These are phyloP conservation scores for Exophiala aquamarina DNA, from an alignment of 2,329 filamentous ascomycete species.

Conservation along the genomic window DNA sequence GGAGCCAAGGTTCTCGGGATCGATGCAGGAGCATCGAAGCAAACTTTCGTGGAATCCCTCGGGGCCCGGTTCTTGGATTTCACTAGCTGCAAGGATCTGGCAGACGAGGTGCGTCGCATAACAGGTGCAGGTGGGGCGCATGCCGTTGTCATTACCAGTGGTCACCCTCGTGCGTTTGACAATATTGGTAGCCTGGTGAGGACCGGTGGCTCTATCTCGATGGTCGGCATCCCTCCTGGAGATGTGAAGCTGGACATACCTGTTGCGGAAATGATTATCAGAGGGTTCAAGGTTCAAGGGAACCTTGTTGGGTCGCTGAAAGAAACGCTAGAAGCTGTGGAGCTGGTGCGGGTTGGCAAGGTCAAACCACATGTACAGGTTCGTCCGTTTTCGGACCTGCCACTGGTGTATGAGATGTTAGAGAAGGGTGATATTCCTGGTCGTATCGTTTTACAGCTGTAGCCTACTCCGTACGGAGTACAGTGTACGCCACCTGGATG, in stretches of 20 bases:
- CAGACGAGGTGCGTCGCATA: conserved; percentile 35
- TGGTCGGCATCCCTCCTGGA: conserved; percentile 45
- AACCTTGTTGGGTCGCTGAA: conserved; percentile 47
- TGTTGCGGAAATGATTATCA: conserved; percentile 47
- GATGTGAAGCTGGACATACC: conserved; percentile 40
- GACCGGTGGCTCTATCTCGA: conserved; percentile 44
- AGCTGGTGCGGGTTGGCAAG: conserved; percentile 41
- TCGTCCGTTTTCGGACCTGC: conserved; percentile 43
- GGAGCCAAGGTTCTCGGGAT: conserved; percentile 45
- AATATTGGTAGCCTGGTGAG: conserved; percentile 43
- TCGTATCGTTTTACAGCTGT: conserved; percentile 41
- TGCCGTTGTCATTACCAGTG: conserved; percentile 44
- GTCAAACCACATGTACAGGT: conserved; percentile 45
- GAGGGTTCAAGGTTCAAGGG: conserved; percentile 43
- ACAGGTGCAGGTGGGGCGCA: conserved; percentile 36
- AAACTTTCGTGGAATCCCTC: conserved; percentile 39
- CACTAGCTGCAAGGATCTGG: conserved; percentile 33
- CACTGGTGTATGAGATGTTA: conserved; percentile 45
- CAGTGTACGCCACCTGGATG: too few relatives aligned
- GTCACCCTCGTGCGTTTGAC: conserved; percentile 41
- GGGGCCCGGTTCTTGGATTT: conserved; percentile 47
- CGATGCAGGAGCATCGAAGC: conserved; percentile 41
- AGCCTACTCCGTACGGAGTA: background rate
- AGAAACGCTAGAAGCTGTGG: conserved; percentile 48
- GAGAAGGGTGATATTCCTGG: conserved; percentile 46